Evolutionary conservation across 1,139 yeast species (phyloP), one percentile per base, ranked within the genome.

Genomic region (Suhomyces coccinellae): DNA sequence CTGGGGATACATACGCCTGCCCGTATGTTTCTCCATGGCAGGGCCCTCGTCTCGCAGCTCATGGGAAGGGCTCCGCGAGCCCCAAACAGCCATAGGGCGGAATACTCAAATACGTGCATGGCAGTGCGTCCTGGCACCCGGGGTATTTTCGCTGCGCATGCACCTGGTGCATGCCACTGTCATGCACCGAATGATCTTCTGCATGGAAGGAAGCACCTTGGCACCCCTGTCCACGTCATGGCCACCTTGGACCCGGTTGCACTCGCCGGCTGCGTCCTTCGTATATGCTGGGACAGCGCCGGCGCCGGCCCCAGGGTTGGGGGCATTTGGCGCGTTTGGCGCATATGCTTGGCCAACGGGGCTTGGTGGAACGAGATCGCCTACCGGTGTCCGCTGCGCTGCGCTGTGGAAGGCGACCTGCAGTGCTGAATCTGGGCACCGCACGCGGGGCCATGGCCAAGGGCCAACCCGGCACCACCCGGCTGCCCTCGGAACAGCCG

Each of bases 181-280:
- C 31, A 31, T 38, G 40, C 40, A 38, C 20, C 30, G 40, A 38
- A 30, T 20, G 24, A 30, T 38, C 40, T 10, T 20, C 13, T 32
- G 33, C 40, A 31, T 38, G 20, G 29, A 26, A 34, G 15, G 36
- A 29, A 24, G 16, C 29, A 24, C 12, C 36, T 34, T 34, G 36
- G 36, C 36, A 12, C 27, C 24, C 5, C 24, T 20, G 24, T 20
- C 8, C 24, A 20, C 24, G 24, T 20, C 24, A 20, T 20, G 24
- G 24, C 5, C 8, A 20, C 8, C 5, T 2, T 6, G 20, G 7
- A 9, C 7, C 24, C 7, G 24, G 24, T 20, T 20, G 24, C 24
- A 20, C 2, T 20, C 8, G 20, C 4, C 20, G 24, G 24, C 24
- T 20, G 24, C 24, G 24, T 20, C 6, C 6, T 26, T 12, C 29